Conservation (phyloP, 2,329 filamentous ascomycete genomes). For the Penicillium sp. region DNA sequence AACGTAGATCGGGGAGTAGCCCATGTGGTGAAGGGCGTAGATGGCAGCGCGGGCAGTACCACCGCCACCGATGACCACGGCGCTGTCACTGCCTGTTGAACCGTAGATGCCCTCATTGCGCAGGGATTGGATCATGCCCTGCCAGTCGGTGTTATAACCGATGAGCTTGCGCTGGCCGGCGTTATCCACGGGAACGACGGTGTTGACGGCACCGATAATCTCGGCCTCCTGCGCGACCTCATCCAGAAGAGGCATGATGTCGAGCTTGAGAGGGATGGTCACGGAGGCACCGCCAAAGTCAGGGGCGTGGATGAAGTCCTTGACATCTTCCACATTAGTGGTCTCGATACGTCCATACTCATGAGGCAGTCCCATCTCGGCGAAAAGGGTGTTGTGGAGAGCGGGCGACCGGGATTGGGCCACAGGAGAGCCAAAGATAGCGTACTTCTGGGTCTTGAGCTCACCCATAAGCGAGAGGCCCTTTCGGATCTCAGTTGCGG, state of each 20-base stretch:
- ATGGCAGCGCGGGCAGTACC: conserved; percentile 91
- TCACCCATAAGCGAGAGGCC: conserved; percentile 77
- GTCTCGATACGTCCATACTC: conserved; percentile 78
- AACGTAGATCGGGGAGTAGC: conserved; percentile 82
- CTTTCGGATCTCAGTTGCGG: conserved; percentile 80
- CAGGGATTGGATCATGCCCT: conserved; percentile 82
- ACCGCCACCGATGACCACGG: conserved; percentile 84
- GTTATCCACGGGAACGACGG: conserved; percentile 67
- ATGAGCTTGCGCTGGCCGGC: conserved; percentile 57
- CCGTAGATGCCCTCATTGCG: conserved; percentile 64
- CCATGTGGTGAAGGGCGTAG: conserved; percentile 80
- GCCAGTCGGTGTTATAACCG: conserved; percentile 95
- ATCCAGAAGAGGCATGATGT: conserved; percentile 80
- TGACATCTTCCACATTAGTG: conserved; percentile 60
- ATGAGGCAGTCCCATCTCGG: conserved; percentile 76
- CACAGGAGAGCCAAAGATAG: conserved; percentile 85
- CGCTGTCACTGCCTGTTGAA: conserved; percentile 50
- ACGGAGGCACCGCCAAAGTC: conserved; percentile 92
- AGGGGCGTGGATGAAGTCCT: conserved; percentile 64
- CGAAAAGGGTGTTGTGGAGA: conserved; percentile 85
- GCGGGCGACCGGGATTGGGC: conserved; percentile 79
- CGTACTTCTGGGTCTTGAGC: conserved; percentile 74
- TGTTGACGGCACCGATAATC: conserved; percentile 91
- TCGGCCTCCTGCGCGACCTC: conserved; percentile 75
- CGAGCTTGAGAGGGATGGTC: conserved; percentile 91